Conservation (phyloP, 441 rosid genomes). For the Croton setiger region DNA sequence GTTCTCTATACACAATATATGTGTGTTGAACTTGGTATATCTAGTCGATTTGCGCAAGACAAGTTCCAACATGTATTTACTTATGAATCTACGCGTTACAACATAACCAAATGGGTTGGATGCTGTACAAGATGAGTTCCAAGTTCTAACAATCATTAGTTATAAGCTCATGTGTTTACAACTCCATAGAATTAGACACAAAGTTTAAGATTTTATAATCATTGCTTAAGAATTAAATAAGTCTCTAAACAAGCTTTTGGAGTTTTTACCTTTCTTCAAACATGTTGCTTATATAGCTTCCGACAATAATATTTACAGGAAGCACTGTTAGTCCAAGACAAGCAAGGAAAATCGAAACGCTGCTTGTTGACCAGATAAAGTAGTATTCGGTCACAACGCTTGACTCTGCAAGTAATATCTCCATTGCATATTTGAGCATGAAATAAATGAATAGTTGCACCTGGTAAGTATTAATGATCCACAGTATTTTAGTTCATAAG, state of each 20-base stretch:
- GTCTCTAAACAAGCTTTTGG: neutral
- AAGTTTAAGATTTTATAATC: neutral
- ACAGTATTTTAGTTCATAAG: neutral
- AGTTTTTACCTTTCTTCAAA: constrained; percentile 80
- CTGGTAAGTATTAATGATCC: constrained; percentile 27
- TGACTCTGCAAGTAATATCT: constrained; percentile 81
- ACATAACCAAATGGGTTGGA: too few species aligned
- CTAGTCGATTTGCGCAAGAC: too few species aligned
- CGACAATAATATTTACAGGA: constrained; percentile 78
- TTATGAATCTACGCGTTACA: too few species aligned
- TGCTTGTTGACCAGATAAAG: constrained; percentile 70
- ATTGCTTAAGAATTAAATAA: neutral
- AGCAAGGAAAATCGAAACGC: constrained; percentile 81
- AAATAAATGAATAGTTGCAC: constrained; percentile 87
- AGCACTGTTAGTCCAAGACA: constrained; percentile 91
- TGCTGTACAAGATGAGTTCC: too few species aligned
- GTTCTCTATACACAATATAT: too few species aligned
- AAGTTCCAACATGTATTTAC: too few species aligned
- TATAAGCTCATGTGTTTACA: too few species aligned
- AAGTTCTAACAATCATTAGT: too few species aligned
- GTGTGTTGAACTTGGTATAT: too few species aligned
- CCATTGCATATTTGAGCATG: constrained; percentile 97
- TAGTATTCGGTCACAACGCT: constrained; percentile 80
- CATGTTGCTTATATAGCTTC: constrained; percentile 90
- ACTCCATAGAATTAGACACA: neutral